phyloP scores from a whole-genome alignment of 139 green algal species.

The Chlorella sorokiniana region DNA sequence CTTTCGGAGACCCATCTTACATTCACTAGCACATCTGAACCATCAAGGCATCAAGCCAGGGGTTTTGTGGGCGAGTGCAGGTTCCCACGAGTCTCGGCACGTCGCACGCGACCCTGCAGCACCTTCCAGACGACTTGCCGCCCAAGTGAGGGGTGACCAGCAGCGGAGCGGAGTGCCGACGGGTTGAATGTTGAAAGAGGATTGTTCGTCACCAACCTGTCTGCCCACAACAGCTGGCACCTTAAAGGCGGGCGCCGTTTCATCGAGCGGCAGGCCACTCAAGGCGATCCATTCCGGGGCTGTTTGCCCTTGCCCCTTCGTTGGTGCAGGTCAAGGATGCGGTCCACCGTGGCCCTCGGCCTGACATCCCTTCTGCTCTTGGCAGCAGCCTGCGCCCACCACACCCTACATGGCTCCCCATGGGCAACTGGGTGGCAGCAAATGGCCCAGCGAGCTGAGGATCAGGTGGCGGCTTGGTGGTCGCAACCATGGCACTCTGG shows the following conservation, averaged over 20 bases:
- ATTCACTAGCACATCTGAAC: no score
- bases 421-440: neutral
- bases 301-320: neutral
- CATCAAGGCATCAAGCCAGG: no score
- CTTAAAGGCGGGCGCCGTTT: no score
- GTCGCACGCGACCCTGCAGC: no score
- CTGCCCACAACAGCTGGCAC: no score
- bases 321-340: neutral
- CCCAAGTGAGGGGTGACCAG: no score
- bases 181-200: neutral
- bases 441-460: neutral
- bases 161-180: neutral
- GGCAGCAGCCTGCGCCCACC: neutral
- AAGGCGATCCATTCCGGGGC: no score
- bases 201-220: neutral
- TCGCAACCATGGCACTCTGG: neutral
- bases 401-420: neutral
- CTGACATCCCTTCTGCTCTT: neutral
- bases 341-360: neutral
- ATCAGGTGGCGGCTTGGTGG: neutral
- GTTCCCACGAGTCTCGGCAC: no score
- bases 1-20: neutral
- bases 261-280: no score
- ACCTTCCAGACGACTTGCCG: no score
- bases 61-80: no score